These are phyloP conservation scores for Rhodosporidiobolus sp. DNA, from an alignment of 768 basidiomycete species.

Conservation along the genomic window DNA sequence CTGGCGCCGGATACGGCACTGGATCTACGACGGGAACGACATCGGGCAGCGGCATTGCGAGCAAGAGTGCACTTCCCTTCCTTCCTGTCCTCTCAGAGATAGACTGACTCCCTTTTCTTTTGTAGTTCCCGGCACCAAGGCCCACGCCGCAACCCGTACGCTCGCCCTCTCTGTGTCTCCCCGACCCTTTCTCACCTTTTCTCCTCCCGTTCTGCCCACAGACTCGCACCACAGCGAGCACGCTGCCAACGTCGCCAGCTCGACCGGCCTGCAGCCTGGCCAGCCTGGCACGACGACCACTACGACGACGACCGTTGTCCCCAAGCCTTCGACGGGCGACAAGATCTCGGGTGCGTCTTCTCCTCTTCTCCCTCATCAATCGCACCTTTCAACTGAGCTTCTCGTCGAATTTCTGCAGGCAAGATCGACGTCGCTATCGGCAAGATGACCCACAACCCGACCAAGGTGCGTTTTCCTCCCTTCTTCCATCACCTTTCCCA, in stretches of 20 bases:
- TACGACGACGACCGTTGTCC: not conserved
- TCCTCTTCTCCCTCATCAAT: not conserved
- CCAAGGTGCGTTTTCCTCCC: not conserved
- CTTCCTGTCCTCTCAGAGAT: not conserved
- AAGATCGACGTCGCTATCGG: slow-evolving; percentile 28
- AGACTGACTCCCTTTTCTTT: not conserved
- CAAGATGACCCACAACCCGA: slow-evolving; percentile 14
- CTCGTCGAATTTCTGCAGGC: not conserved
- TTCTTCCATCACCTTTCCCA: not conserved
- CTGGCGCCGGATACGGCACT: not conserved
- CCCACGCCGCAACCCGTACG: slow-evolving; percentile 17
- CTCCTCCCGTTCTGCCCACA: not conserved
- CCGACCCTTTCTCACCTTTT: not conserved
- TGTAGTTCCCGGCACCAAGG: slow-evolving; percentile 20
- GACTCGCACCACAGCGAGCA: slow-evolving; percentile 12
- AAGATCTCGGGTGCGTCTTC: slow-evolving; percentile 13
- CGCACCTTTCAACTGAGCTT: not conserved
- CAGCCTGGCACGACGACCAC: slow-evolving; percentile 1
- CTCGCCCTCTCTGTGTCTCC: not conserved
- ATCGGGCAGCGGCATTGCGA: not conserved
- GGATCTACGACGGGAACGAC: not conserved
- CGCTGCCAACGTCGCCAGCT: not conserved
- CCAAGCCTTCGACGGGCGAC: slow-evolving; percentile 19
- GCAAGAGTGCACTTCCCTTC: slow-evolving; percentile 1
- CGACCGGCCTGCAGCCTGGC: slow-evolving; percentile 6